Conservation (phyloP, 352 stramenopile genomes). For the Aphanomyces euteiches region DNA sequence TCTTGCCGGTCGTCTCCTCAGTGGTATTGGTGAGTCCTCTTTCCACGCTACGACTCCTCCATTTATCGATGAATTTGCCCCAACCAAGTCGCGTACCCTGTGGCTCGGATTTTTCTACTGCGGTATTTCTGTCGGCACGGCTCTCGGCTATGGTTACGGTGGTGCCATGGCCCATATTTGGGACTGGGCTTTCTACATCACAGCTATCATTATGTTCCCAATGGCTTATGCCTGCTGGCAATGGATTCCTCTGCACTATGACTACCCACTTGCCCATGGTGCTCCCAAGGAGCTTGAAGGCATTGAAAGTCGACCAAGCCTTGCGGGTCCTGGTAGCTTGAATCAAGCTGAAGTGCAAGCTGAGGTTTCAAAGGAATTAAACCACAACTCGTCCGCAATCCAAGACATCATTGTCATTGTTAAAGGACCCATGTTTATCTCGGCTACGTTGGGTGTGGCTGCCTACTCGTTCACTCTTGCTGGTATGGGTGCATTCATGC, state of each 20-base stretch:
- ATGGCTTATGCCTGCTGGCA: conserved; percentile 25
- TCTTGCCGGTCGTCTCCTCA: conserved; percentile 79
- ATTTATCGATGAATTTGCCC: conserved; percentile 88
- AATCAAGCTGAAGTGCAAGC: conserved; percentile 6
- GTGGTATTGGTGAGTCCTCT: conserved; percentile 86
- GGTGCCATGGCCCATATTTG: conserved; percentile 45
- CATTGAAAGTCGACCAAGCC: neutral
- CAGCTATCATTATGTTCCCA: conserved; percentile 2
- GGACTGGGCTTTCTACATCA: conserved; percentile 10
- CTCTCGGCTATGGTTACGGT: conserved; percentile 87
- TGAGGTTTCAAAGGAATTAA: neutral
- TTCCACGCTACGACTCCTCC: conserved; percentile 90
- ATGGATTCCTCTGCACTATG: conserved; percentile 22
- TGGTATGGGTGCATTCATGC: conserved; percentile 19
- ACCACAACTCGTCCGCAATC: neutral
- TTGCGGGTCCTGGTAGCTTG: neutral
- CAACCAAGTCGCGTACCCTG: conserved; percentile 56
- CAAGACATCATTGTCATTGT: neutral
- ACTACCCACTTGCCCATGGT: conserved; percentile 15
- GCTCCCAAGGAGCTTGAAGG: conserved; percentile 9
- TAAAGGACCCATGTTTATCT: conserved; percentile 7
- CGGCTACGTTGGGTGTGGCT: conserved; percentile 8
- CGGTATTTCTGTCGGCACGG: conserved; percentile 89
- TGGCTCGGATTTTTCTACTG: conserved; percentile 91
- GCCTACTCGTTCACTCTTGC: conserved; percentile 17